phyloP scores from a whole-genome alignment of 352 stramenopile species.

The Phytophthora parvispora region DNA sequence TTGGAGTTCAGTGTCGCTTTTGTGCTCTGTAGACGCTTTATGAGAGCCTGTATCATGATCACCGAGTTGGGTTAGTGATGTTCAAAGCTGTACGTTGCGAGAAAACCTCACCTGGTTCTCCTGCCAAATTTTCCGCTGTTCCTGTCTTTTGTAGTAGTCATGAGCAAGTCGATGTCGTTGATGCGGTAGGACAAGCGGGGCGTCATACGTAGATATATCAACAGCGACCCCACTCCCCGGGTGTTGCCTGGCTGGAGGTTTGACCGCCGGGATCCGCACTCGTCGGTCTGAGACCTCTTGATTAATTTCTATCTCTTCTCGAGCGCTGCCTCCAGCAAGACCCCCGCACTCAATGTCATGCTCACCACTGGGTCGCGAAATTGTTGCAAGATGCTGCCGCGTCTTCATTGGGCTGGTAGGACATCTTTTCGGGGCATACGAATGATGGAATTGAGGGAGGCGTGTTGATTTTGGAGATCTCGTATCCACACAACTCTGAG shows the following conservation, averaged over 20 bases:
- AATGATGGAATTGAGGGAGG: conserved; percentile 60
- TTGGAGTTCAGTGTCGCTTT: conserved; percentile 77
- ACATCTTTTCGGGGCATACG: conserved; percentile 46
- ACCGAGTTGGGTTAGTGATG: neutral
- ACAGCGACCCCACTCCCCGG: neutral
- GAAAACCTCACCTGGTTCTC: conserved; percentile 66
- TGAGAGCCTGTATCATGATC: conserved; percentile 40
- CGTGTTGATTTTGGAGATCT: conserved; percentile 65
- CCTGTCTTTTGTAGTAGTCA: conserved; percentile 76
- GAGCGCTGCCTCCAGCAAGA: conserved; percentile 9
- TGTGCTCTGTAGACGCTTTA: conserved; percentile 68
- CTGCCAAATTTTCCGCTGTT: conserved; percentile 77
- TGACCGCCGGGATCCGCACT: conserved; percentile 17
- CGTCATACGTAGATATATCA: conserved; percentile 29
- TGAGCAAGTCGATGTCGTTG: conserved; percentile 24
- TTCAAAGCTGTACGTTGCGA: neutral
- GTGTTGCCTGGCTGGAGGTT: conserved; percentile 14
- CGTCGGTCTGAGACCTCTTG: conserved; percentile 20
- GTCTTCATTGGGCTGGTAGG: conserved; percentile 60
- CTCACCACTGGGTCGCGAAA: conserved; percentile 12
- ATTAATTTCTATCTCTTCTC: conserved; percentile 30
- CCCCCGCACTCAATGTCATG: conserved; percentile 8
- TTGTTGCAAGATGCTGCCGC: conserved; percentile 18
- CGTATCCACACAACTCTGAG: conserved; percentile 80
- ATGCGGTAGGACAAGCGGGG: conserved; percentile 14